A percentile compares a stretch with the other conserved stretches of the same genome.
Evolutionary conservation across 106 monocot species (phyloP).

Genomic region (Xerophyta viscosa): DNA sequence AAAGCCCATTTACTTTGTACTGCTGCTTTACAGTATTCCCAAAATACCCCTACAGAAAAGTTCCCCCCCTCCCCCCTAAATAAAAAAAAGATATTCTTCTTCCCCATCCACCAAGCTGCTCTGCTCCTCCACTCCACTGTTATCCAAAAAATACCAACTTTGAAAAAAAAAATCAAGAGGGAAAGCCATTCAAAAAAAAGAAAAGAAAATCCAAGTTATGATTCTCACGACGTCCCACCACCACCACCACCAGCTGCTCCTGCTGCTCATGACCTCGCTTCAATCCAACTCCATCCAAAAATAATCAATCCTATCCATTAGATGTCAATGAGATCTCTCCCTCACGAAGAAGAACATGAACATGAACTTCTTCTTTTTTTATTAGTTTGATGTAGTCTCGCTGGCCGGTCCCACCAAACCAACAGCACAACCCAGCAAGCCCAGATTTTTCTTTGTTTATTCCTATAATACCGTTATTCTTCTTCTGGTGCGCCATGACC

Average conservation of each 20-base stretch:
- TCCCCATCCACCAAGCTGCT: too few species aligned
- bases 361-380: not conserved
- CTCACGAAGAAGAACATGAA: not conserved
- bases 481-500: constrained; percentile 19
- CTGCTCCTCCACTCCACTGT: too few species aligned
- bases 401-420: too few species aligned
- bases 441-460: not conserved
- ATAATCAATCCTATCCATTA: not conserved
- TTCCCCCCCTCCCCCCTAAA: too few species aligned
- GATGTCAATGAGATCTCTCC: not conserved
- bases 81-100: too few species aligned
- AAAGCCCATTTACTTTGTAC: too few species aligned
- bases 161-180: not conserved
- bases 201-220: not conserved
- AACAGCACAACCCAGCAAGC: not conserved
- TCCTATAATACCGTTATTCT: not conserved
- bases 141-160: too few species aligned
- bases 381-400: too few species aligned
- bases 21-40: too few species aligned
- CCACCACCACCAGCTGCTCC: too few species aligned
- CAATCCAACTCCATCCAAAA: constrained; percentile 6
- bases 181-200: not conserved
- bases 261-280: not conserved
- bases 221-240: not conserved
- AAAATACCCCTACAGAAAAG: too few species aligned